Evolutionary conservation across 192 early-diverging fungal species (phyloP), one percentile per base, ranked within the genome.

Genomic region (Backusella parvicylindrica): DNA sequence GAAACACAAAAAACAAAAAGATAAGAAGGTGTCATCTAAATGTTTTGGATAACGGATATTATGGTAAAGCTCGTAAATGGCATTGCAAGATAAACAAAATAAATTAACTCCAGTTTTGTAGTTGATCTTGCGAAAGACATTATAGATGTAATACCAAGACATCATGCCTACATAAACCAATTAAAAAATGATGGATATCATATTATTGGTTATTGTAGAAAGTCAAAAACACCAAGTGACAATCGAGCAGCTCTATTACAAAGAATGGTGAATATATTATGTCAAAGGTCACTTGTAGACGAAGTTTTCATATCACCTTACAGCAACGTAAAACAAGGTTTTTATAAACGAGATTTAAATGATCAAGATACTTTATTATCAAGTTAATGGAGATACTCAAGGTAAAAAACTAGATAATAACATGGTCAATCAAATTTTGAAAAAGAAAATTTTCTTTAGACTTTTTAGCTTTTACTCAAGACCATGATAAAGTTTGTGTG

Each of bases 341-440:
- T 68, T 23, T 36, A 37, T 30, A 40, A 68, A 21, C 64, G 33
- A 30, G 64, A 35, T 66, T 66, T 66, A 3, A 18, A 13, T 32
- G 47, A 50, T 50, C 47, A 50, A 50, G 47, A 50, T 50, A 50
- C 4, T 50, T 21, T 50, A 50, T 50, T 18, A 33, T 66, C 31
- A 36, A 66, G 16, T n/a, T 21, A 6, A 66, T 18, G 35, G 64
- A 28, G 15, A 66, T 36, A 32, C 64, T 3, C 64, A 66, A 36
- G 64, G 64, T 66, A 36, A 66, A 32, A 33, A 66, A 66, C 13
- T 16, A 66, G 8, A 66, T 66, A 66, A 18, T 66, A 66, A 63
- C 15, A 23, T 13, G 2, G 5, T 13, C n/a, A 50, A 21, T 21
- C 47, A 50, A 4, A 50, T 21, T 21, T 50, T 50, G 47, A 50